A percentile compares a stretch with the other conserved stretches of the same genome.
Evolutionary conservation across 2,329 filamentous ascomycete genomes (phyloP).

Genomic region (Knoxdaviesia capensis): DNA sequence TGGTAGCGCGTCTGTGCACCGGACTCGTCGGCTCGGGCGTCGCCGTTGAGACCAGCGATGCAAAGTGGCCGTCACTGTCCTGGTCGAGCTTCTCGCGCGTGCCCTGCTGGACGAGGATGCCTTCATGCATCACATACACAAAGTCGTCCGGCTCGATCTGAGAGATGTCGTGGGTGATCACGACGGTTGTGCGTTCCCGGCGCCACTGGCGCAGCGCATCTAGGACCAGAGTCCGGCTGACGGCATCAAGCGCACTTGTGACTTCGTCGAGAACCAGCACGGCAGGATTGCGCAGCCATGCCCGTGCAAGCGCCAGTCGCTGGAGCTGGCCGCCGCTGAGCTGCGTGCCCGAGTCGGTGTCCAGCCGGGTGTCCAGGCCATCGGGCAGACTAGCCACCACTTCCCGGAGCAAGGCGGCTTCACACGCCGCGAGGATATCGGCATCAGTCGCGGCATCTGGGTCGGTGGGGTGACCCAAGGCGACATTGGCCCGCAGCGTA

Average conservation of each 20-base stretch:
- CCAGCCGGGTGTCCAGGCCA: constrained; percentile 53
- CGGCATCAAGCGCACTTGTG: constrained; percentile 60
- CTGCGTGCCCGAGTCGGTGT: constrained; percentile 35
- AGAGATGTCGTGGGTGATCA: constrained; percentile 78
- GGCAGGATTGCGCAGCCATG: constrained; percentile 54
- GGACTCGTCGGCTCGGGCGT: not conserved
- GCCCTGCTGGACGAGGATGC: constrained; percentile 48
- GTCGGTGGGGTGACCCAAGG: constrained; percentile 37
- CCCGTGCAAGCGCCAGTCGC: constrained; percentile 60
- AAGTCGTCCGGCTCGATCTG: constrained; percentile 57
- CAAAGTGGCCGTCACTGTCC: constrained; percentile 23
- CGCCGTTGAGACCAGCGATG: constrained; percentile 14
- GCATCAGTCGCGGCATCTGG: constrained; percentile 25
- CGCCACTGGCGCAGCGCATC: constrained; percentile 62
- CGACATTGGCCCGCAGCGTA: constrained; percentile 58
- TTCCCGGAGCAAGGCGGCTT: constrained; percentile 47
- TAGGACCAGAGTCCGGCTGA: constrained; percentile 46
- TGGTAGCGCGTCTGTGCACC: not conserved
- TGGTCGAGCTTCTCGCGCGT: constrained; percentile 33
- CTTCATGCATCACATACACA: constrained; percentile 59
- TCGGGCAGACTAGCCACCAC: constrained; percentile 46
- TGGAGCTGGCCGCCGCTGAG: constrained; percentile 78
- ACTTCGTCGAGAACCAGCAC: constrained; percentile 57
- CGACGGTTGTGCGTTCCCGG: constrained; percentile 63
- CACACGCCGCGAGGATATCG: constrained; percentile 40